A percentile compares a stretch with the other conserved stretches of the same genome.
Conservation (phyloP, 495 filamentous ascomycete genomes). For the Polyplosphaeria fusca region DNA sequence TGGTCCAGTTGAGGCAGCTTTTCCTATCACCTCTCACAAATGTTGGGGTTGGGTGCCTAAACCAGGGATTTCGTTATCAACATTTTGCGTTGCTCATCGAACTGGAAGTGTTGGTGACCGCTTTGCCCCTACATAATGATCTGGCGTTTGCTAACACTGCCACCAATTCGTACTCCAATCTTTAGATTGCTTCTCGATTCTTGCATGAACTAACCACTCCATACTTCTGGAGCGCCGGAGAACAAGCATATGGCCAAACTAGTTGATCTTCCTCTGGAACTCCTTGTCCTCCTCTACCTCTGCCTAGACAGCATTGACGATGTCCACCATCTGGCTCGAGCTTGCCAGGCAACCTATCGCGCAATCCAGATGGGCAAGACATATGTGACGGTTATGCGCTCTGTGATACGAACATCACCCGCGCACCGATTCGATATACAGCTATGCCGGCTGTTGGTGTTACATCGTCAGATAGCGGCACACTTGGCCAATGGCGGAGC, state of each 20-base stretch:
- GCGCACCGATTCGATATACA: constrained; percentile 20
- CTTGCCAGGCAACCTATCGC: neutral
- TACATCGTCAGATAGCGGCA: constrained; percentile 3
- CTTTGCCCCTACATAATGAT: too few species aligned
- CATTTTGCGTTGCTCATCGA: too few species aligned
- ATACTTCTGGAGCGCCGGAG: too few species aligned
- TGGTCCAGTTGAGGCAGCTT: too few species aligned
- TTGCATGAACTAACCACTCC: too few species aligned
- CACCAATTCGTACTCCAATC: too few species aligned
- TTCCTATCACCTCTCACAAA: too few species aligned
- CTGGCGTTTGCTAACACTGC: too few species aligned
- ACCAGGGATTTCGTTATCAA: too few species aligned
- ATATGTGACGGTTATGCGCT: constrained; percentile 20
- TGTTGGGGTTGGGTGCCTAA: too few species aligned
- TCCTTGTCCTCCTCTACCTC: constrained; percentile 12
- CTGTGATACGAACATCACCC: constrained; percentile 2
- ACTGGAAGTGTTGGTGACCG: too few species aligned
- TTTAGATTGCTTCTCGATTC: too few species aligned
- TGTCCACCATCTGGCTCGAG: constrained; percentile 16
- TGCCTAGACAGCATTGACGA: constrained; percentile 22
- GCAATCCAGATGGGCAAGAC: neutral
- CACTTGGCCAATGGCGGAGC: neutral
- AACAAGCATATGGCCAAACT: constrained; percentile 16
- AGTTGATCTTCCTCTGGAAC: constrained; percentile 4
- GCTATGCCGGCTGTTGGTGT: constrained; percentile 13